These are phyloP conservation scores for Geotrichum macrosporum DNA, from an alignment of 1,139 yeast genomes.

Conservation along the genomic window DNA sequence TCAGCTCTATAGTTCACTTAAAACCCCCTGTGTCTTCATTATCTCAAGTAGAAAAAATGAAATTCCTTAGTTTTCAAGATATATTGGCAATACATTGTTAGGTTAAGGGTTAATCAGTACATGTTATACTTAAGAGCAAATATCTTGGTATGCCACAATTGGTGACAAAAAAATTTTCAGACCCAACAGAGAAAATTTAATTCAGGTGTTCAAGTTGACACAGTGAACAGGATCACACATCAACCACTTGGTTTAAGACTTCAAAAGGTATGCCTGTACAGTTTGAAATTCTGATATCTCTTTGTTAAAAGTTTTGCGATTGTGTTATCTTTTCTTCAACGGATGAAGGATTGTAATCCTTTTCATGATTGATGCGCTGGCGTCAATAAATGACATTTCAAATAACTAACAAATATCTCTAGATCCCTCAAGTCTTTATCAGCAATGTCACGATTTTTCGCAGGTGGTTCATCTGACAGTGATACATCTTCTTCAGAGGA, in stretches of 20 bases:
- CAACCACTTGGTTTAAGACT: conserved; percentile 6
- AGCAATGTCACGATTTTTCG: conserved; percentile 72
- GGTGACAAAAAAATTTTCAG: conserved; percentile 10
- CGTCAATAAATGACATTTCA: background rate
- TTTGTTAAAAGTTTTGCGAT: background rate
- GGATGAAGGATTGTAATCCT: background rate
- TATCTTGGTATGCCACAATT: conserved; percentile 4
- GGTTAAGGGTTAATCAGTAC: no score
- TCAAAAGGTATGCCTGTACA: background rate
- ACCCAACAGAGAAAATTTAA: background rate
- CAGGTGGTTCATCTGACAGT: conserved; percentile 49
- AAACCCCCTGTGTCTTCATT: no score
- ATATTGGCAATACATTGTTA: no score
- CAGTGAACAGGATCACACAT: conserved; percentile 2
- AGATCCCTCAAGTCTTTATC: conserved; percentile 5
- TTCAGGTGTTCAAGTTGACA: background rate
- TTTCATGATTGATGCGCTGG: conserved; percentile 2
- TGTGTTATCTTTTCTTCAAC: background rate
- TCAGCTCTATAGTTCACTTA: no score
- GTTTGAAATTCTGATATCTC: background rate
- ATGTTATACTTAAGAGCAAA: no score
- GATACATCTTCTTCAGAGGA: conserved; percentile 74
- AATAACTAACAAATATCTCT: background rate
- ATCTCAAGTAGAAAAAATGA: no score
- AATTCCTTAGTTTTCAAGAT: no score